Conservation (phyloP, 192 early-diverging fungal genomes). For the Helicostylum pulchrum region DNA sequence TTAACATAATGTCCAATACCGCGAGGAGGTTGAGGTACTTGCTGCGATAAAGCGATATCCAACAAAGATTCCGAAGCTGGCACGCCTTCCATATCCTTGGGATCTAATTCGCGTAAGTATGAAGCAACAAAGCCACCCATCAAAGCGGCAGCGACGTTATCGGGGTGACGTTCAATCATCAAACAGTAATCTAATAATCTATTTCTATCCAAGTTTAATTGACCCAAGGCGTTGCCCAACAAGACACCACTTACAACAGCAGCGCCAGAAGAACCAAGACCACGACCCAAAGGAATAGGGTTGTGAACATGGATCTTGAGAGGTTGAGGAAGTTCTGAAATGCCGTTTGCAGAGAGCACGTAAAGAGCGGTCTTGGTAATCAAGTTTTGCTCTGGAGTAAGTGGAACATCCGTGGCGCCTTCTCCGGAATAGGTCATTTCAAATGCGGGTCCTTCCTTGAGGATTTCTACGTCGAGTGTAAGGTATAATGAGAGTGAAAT, state of each 20-base stretch:
- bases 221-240: slow-evolving; percentile 73
- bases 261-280: slow-evolving; percentile 93
- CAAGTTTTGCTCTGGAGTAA: slow-evolving; percentile 76
- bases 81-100: slow-evolving; percentile 40
- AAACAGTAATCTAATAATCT: slow-evolving; percentile 89
- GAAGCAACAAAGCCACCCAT: slow-evolving; percentile 93
- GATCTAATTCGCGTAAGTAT: slow-evolving; percentile 65
- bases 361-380: slow-evolving; percentile 92
- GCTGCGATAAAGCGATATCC: slow-evolving; percentile 31
- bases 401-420: slow-evolving; percentile 73
- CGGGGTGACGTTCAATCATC: slow-evolving; percentile 95
- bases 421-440: slow-evolving; percentile 64
- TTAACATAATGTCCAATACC: slow-evolving; percentile 69
- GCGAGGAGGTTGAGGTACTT: slow-evolving; percentile 49
- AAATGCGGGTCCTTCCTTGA: slow-evolving; percentile 19
- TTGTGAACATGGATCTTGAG: slow-evolving; percentile 80
- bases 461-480: slow-evolving; percentile 53
- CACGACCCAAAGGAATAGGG: slow-evolving; percentile 92
- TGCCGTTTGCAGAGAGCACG: slow-evolving; percentile 71
- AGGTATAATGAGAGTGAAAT: slow-evolving; percentile 87
- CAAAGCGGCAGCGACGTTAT: slow-evolving; percentile 93
- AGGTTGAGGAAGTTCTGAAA: slow-evolving; percentile 54
- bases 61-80: slow-evolving; percentile 49
- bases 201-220: slow-evolving; percentile 64
- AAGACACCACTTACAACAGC: slow-evolving; percentile 93